Base-by-base conservation (phyloP, 805 yeast species). In the Ogataea dorogensis region DNA sequence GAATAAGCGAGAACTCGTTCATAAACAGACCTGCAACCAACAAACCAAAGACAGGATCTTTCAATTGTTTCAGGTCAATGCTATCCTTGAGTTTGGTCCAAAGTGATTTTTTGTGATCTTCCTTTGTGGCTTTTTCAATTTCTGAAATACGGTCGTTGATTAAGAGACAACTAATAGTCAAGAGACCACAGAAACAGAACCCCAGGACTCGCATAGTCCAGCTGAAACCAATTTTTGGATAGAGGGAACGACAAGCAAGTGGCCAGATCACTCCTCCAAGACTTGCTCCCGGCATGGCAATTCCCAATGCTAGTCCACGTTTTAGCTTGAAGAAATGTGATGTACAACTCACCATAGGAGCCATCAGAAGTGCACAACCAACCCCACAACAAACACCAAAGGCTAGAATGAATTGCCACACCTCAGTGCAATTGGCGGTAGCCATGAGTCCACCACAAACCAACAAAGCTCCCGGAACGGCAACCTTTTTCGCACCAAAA, bases 181-280 rank as follows among this genome's bases (percentile, higher is more conserved):
- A 34, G 7, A 53, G 16, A 1, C 53, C 63, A 4, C 68, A 46
- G 41, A 72, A 70, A 8, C 76, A 50, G 31, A 77, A 67, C 4
- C 74, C 77, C 17, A 78, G 47, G 4, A 69, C 66, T 49, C 85
- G 59, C 27, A 78, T 65, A 1, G 83, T 79, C 84, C 85, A 79
- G 7, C 63, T 58, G 44, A 69, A 79, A 0, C 83, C 84, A 18
- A 75, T 71, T 32, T 64, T 61, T 2, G 51, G 52, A 45, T 75
- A 79, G 18, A 79, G 53, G 20, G 64, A 61, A 43, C 75, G 67
- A 43, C 79, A 63, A 57, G 76, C 66, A 33, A 75, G 56, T 3
- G 83, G 80, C 58, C 79, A 70, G 8, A 69, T 47, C 37, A 75
- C 62, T 26, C 81, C 82, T 15, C 81, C 82, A 13, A 76, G 36